Evolutionary conservation across 345 rosid genomes (phyloP).

Genomic region (Eucalyptus urophylla): DNA sequence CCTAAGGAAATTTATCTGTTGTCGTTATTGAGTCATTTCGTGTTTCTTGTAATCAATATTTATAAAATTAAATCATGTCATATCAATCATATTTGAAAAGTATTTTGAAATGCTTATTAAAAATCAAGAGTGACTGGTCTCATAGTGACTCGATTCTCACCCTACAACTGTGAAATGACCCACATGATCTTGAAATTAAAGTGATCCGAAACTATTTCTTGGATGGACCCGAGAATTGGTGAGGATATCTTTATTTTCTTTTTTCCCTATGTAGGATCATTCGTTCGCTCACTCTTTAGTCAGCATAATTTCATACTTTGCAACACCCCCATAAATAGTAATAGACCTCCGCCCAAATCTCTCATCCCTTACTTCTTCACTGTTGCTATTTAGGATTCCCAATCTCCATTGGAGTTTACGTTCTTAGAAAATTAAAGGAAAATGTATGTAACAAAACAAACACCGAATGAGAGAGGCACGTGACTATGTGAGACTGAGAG

Average conservation of each 20-base stretch:
- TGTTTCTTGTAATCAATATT: not conserved
- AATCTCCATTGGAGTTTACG: not conserved
- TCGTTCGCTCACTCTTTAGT: not conserved
- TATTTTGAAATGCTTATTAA: not conserved
- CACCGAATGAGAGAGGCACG: not conserved
- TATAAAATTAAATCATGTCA: too few relatives aligned
- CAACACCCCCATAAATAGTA: not conserved
- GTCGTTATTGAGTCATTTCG: not conserved
- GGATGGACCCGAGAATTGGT: fast-evolving
- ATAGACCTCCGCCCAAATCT: not conserved
- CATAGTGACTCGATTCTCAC: too few relatives aligned
- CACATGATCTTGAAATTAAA: too few relatives aligned
- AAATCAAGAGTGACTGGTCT: too few relatives aligned
- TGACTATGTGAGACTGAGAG: not conserved
- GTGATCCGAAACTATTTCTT: fast-evolving
- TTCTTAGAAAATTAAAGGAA: not conserved
- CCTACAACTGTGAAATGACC: too few relatives aligned
- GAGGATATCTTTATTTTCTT: not conserved
- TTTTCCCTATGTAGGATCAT: not conserved
- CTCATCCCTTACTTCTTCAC: not conserved
- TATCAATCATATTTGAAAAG: not conserved
- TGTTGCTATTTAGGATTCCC: not conserved
- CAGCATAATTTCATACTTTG: too few relatives aligned
- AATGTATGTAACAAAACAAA: not conserved
- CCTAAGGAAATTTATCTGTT: not conserved